Conservation (phyloP, 2,329 filamentous ascomycete genomes). For the Fusarium sp. region DNA sequence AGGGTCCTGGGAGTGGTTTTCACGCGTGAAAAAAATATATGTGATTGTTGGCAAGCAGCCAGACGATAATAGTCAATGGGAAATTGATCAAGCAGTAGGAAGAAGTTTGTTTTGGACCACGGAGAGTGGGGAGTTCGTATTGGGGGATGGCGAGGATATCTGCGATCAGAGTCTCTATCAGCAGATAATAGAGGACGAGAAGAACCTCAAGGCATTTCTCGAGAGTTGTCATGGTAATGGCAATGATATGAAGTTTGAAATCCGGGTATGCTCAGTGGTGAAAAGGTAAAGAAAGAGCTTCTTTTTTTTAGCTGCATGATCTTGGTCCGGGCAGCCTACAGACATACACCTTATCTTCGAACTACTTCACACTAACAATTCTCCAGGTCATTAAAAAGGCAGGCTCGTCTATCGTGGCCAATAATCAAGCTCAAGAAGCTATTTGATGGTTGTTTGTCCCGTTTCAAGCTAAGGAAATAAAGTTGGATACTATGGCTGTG, state of each 20-base stretch:
- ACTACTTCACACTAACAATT: neutral
- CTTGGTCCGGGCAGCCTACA: no score
- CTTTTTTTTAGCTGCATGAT: no score
- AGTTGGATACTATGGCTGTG: neutral
- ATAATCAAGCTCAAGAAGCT: neutral
- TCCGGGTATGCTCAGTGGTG: neutral
- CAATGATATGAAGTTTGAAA: neutral
- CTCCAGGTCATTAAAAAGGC: neutral
- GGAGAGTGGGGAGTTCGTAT: neutral
- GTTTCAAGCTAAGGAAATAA: neutral
- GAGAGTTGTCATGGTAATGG: rapidly evolving
- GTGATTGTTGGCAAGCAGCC: slow-evolving; percentile 14
- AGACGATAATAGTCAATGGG: slow-evolving; percentile 2
- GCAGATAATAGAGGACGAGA: neutral
- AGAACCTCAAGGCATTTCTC: neutral
- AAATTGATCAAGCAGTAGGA: slow-evolving; percentile 2
- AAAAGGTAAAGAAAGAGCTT: neutral
- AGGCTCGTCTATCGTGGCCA: rapidly evolving
- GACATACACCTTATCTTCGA: no score
- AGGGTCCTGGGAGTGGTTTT: neutral
- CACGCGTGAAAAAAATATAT: neutral
- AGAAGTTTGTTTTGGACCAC: neutral
- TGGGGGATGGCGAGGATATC: neutral
- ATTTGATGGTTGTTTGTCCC: neutral
- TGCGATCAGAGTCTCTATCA: neutral